phyloP scores from a whole-genome alignment of 768 basidiomycete species.

The Arthromyces matolae region DNA sequence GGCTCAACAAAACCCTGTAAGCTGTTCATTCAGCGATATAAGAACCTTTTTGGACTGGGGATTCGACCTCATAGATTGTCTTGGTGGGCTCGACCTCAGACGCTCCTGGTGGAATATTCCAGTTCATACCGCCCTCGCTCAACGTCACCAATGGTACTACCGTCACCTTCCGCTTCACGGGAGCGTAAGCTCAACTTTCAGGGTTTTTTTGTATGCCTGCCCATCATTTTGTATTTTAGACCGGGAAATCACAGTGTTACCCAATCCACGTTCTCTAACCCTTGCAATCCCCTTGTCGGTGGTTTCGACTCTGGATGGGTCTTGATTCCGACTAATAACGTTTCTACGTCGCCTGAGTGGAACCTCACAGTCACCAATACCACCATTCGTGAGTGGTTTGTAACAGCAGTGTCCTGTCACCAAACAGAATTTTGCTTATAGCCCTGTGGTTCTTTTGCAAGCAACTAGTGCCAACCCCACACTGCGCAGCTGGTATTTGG shows the following conservation, averaged over 20 bases:
- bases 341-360: constrained; percentile 34
- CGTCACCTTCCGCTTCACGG: constrained; percentile 49
- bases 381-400: constrained; percentile 35
- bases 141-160: constrained; percentile 41
- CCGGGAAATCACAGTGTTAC: constrained; percentile 55
- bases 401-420: neutral
- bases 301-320: constrained; percentile 59
- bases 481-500: constrained; percentile 35
- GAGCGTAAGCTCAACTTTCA: constrained; percentile 29
- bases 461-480: constrained; percentile 34
- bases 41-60: neutral
- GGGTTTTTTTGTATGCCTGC: neutral
- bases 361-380: constrained; percentile 50
- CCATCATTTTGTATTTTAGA: constrained; percentile 14
- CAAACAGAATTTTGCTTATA: constrained; percentile 1
- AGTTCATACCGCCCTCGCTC: constrained; percentile 42
- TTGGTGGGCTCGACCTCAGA: constrained; percentile 34
- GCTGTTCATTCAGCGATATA: neutral
- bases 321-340: constrained; percentile 27
- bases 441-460: constrained; percentile 64
- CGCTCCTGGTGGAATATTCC: constrained; percentile 35
- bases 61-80: constrained; percentile 24
- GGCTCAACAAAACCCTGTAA: constrained; percentile 18
- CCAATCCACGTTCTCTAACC: constrained; percentile 43
- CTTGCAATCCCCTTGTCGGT: constrained; percentile 40